A percentile compares a stretch with the other conserved stretches of the same genome.
phyloP scores from a whole-genome alignment of 2,329 filamentous ascomycete genomes.

The Monosporascus cannonballus region DNA sequence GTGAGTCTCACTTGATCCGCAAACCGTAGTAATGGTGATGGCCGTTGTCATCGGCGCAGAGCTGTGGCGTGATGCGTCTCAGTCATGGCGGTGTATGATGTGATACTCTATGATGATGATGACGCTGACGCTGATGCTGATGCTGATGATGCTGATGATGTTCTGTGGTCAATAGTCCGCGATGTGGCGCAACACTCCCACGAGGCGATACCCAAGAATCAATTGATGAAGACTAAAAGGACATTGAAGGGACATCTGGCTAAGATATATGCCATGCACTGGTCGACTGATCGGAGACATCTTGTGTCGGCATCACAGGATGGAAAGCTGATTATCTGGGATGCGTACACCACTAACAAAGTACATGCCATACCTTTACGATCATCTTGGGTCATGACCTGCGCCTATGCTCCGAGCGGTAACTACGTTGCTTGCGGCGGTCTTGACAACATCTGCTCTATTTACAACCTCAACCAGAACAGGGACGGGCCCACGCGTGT shows the following conservation, averaged over 20 bases:
- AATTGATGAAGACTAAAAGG: slow-evolving; percentile 93
- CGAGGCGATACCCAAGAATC: slow-evolving; percentile 83
- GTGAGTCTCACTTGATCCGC: slow-evolving; percentile 52
- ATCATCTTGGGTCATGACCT: slow-evolving; percentile 99
- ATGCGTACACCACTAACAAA: slow-evolving; percentile 99
- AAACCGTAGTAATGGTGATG: neutral
- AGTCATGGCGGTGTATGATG: neutral
- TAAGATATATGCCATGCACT: slow-evolving; percentile 99
- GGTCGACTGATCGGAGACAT: slow-evolving; percentile 96
- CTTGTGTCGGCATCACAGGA: slow-evolving; percentile 97
- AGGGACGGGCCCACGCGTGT: slow-evolving; percentile 96
- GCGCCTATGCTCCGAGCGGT: slow-evolving; percentile 94
- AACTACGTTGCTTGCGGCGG: slow-evolving; percentile 99
- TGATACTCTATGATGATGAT: neutral
- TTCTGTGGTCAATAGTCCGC: slow-evolving; percentile 56
- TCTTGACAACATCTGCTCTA: slow-evolving; percentile 98
- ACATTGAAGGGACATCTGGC: slow-evolving; percentile 96
- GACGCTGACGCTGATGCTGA: too few relatives aligned
- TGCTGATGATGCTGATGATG: slow-evolving; percentile 3
- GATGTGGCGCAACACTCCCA: slow-evolving; percentile 89
- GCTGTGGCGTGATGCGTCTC: too few relatives aligned
- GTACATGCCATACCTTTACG: slow-evolving; percentile 96
- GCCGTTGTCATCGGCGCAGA: slow-evolving; percentile 7
- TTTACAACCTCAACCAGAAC: slow-evolving; percentile 94
- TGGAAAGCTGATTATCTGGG: slow-evolving; percentile 99